Base-by-base conservation (phyloP, 495 filamentous ascomycete genomes). In the Aspergillus ellipticus region DNA sequence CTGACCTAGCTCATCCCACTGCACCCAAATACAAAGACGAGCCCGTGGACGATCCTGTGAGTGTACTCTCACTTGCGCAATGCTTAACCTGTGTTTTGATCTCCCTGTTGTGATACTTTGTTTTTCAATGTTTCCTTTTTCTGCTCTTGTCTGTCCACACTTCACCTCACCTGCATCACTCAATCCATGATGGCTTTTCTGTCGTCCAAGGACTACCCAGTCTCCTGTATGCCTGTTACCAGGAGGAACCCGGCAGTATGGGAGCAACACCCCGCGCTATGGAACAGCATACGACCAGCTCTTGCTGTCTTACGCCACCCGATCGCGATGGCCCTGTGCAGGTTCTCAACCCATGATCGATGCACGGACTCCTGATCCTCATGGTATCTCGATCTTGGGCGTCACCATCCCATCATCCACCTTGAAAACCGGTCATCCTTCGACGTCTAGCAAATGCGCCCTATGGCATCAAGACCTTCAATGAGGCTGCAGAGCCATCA, bases 1-100 rank as follows among this genome's bases (percentile, higher is more conserved):
- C 74, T 67, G 75, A 75, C 66, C 71, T 75, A 43, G 69, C 60
- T 65, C 68, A 69, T 67, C 59, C 67, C 13, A 22, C 66, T 42
- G 56, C 66, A 53, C 55, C 71, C 58, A 75, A 71, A 53, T 76
- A 74, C 67, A 76, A 76, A 65, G 66, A 75, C 68, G 69, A 74
- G 42, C 61, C 72, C 26, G 55, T 64, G 57, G 71, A 75, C 46
- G 70, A 78, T 66, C 58, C 71, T 22, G 75, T 78, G 63, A 74
- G 75, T 72, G 60, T 33, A 37, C 48, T 52, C 46, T 55, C 50
- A 49, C 26, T 56, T 47, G 47, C n/a, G 57, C 48, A 24, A 17
- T 57, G 41, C 35, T 53, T 37, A 46, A 31, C 43, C 22, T 60
- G 1, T 48, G 21, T 41, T 29, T 50, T n/a, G 21, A 42, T 28